Conservation (phyloP, 2,329 filamentous ascomycete species). For the Monosporascus sp. region DNA sequence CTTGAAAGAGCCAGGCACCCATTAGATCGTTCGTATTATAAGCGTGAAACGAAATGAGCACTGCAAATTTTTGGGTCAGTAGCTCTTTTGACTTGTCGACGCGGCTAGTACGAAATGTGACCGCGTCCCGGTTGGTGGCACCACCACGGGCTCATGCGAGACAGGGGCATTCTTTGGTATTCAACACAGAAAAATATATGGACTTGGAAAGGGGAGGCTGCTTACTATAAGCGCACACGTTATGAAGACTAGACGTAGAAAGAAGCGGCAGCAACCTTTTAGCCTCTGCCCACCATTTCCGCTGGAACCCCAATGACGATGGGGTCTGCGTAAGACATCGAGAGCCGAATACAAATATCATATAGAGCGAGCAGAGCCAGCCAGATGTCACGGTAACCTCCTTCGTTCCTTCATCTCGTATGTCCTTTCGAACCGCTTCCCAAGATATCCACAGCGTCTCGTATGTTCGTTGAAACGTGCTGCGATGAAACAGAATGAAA, state of each 20-base stretch:
- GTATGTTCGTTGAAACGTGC: conserved; percentile 32
- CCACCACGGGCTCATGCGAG: no score
- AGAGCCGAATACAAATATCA: conserved; percentile 36
- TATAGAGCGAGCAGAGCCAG: conserved; percentile 35
- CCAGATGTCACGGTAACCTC: conserved; percentile 31
- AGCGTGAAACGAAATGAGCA: conserved; percentile 35
- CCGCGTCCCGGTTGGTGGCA: no score
- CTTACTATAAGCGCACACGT: conserved; percentile 32
- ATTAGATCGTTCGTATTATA: conserved; percentile 37
- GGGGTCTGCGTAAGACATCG: conserved; percentile 28
- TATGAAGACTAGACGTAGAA: conserved; percentile 32
- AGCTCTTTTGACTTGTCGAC: no score
- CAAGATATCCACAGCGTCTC: conserved; percentile 29
- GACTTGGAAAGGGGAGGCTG: not conserved
- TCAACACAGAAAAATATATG: no score
- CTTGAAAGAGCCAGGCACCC: conserved; percentile 34
- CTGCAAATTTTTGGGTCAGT: not conserved
- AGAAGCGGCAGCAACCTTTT: conserved; percentile 30
- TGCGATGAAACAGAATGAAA: conserved; percentile 34
- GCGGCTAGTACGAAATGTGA: no score
- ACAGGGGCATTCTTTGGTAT: no score
- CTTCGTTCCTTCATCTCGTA: conserved; percentile 8
- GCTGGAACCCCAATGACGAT: conserved; percentile 27
- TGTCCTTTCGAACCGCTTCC: conserved; percentile 5
- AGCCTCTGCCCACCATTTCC: conserved; percentile 28